Evolutionary conservation across 805 yeast genomes (phyloP), one percentile per base, ranked within the genome.

Genomic region (Brettanomyces custersianus): DNA sequence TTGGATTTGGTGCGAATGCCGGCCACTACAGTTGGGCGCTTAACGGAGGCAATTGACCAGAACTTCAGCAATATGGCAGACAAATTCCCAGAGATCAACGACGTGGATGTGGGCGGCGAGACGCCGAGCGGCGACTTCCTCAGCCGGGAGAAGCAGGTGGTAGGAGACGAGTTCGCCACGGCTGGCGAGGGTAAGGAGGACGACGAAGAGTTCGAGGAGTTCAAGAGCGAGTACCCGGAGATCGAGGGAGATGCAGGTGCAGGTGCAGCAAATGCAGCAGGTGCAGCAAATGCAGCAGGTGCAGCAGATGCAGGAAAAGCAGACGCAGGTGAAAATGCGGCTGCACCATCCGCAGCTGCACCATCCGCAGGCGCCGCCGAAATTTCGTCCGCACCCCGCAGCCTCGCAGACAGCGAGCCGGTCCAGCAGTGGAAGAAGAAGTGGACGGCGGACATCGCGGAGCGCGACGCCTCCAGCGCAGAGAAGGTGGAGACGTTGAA

Each of bases 391-490:
- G 55, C 41, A 52, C 59, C 36, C 48, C 57, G 51, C 48, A 43
- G 49, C 38, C 47, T 54, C 41, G 65, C 68, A 18, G 80, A 76
- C 40, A 71, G 86, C 23, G 72, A 68, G 47, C 77, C 79, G 21
- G 56, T 77, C 35, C 58, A 65, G 48, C 84, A 80, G 54, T 90
- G 98, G 98, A 77, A 73, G 54, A 79, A 76, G 49, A 78, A 86
- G 49, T 74, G 86, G 51, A 81, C 76, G 33, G 66, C 81, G 40
- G 95, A 87, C 56, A 78, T 90, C 42, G 65, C 71, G 36, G 75
- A 83, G 51, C 74, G 94, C 53, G 97, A 90, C 52, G 78, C 71
- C 46, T 74, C 74, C 43, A 79, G 81, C 47, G 64, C 63, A 16
- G 64, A 73, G 46, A 81, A 74, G 55, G 73, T 80, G 52, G 65